These are phyloP conservation scores for Solanum neorickii DNA, from an alignment of 257 asterid genomes.

Conservation along the genomic window DNA sequence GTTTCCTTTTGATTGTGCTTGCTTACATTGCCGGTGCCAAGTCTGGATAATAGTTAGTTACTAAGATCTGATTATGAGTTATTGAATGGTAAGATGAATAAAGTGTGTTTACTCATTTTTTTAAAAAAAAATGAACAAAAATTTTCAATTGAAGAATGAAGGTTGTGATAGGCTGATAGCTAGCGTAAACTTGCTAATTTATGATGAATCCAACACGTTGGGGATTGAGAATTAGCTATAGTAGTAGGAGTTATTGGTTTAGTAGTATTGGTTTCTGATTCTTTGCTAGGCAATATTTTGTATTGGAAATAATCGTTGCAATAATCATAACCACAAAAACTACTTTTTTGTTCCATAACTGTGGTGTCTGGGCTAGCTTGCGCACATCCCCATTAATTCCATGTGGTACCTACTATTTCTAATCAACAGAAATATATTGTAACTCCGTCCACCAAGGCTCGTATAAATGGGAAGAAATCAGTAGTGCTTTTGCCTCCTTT, in stretches of 20 bases:
- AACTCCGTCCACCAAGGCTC: background rate
- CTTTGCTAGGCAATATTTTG: background rate
- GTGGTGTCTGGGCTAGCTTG: background rate
- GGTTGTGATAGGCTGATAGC: background rate
- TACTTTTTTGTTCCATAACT: background rate
- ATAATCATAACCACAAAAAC: background rate
- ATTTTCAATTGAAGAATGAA: background rate
- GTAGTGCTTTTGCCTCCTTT: background rate
- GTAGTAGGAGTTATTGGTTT: background rate
- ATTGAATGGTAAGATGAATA: background rate
- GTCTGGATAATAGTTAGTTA: background rate
- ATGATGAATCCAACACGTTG: background rate
- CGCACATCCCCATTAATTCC: background rate
- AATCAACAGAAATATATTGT: background rate
- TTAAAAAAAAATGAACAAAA: background rate
- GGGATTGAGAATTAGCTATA: background rate
- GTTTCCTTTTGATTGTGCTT: background rate
- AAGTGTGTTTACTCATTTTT: too few species aligned
- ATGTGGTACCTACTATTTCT: background rate
- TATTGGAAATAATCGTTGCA: background rate
- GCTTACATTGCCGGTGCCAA: background rate
- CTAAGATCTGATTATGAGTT: background rate
- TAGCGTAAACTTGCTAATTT: background rate
- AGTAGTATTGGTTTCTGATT: background rate
- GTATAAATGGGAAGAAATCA: background rate